Evolutionary conservation across 2,329 filamentous ascomycete species (phyloP).

Genomic region (Drechslerella dactyloides): DNA sequence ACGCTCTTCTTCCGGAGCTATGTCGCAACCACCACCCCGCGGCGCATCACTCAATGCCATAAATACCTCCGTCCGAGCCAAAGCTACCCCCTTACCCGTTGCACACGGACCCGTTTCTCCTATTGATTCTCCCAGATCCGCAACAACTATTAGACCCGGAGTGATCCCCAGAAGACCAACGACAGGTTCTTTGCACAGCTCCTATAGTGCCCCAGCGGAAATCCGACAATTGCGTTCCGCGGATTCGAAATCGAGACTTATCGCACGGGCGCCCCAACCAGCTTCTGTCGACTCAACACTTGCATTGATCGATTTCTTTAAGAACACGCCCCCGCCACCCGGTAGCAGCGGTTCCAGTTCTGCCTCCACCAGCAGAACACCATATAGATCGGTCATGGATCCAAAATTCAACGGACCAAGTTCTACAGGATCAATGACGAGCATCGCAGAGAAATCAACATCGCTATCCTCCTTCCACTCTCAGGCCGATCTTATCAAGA

Average conservation of each 20-base stretch:
- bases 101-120: conserved; percentile 42
- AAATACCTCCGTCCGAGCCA: conserved; percentile 34
- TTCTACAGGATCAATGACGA: conserved; percentile 39
- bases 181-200: conserved; percentile 21
- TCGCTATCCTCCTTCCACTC: conserved; percentile 74
- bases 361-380: conserved; percentile 77
- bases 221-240: conserved; percentile 25
- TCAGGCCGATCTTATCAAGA: conserved; percentile 70
- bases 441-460: conserved; percentile 44
- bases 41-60: conserved; percentile 39
- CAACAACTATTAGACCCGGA: conserved; percentile 20
- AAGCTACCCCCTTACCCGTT: conserved; percentile 14
- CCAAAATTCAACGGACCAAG: conserved; percentile 51
- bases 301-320: conserved; percentile 94
- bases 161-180: conserved; percentile 38
- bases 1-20: conserved; percentile 38
- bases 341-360: conserved; percentile 75
- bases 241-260: conserved; percentile 56
- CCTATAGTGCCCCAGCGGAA: conserved; percentile 3
- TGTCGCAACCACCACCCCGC: conserved; percentile 36
- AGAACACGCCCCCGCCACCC: conserved; percentile 67
- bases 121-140: conserved; percentile 34
- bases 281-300: conserved; percentile 73
- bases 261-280: conserved; percentile 73
- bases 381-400: conserved; percentile 65